A percentile compares a stretch with the other conserved stretches of the same genome.
phyloP scores from a whole-genome alignment of 305 asterid species.

The Coffea humblotiana region DNA sequence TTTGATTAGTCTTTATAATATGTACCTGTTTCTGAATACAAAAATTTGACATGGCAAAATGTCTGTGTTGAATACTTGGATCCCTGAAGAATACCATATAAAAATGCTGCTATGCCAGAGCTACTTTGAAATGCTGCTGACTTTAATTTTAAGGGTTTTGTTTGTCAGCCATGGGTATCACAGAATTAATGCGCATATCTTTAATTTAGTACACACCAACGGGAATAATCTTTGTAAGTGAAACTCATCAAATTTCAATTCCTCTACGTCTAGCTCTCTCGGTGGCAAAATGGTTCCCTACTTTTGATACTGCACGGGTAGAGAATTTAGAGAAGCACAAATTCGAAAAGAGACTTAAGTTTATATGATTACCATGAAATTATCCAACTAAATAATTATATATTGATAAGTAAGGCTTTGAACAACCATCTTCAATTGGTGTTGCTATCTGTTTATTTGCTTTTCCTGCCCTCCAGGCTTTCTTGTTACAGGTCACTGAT shows the following conservation, averaged over 20 bases:
- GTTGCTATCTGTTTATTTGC: not conserved
- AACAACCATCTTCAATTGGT: not conserved
- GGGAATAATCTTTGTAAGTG: not conserved
- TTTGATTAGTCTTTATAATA: conserved; percentile 1
- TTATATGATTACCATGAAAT: not conserved
- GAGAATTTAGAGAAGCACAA: not conserved
- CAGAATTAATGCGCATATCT: not conserved
- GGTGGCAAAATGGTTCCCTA: not conserved
- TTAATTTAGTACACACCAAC: not conserved
- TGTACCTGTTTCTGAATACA: not conserved
- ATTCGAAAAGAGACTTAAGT: not conserved
- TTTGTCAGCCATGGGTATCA: not conserved
- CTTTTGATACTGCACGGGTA: not conserved
- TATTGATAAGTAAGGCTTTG: not conserved
- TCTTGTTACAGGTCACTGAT: not conserved
- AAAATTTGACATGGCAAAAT: not conserved
- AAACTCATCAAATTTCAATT: not conserved
- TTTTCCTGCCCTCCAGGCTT: not conserved
- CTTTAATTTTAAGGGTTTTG: not conserved
- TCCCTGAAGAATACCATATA: not conserved
- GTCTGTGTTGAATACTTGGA: not conserved
- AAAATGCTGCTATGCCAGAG: not conserved
- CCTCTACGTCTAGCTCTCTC: not conserved
- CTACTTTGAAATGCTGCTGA: not conserved
- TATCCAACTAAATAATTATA: not conserved